Conservation (phyloP, 192 early-diverging fungal genomes). For the Helicostylum pulchrum region DNA sequence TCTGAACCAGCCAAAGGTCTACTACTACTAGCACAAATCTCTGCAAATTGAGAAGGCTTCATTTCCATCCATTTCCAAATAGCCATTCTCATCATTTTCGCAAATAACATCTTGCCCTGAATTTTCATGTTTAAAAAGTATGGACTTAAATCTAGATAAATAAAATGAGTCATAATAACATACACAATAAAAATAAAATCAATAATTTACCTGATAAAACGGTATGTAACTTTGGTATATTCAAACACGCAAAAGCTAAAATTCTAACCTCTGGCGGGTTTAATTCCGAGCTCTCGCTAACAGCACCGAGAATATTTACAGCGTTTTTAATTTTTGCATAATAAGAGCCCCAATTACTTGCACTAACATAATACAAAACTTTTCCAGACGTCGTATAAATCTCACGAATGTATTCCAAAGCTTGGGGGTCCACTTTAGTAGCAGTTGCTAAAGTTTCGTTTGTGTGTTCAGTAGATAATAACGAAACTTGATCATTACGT, state of each 20-base stretch:
- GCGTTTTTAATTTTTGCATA: conserved; percentile 62
- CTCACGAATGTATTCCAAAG: conserved; percentile 53
- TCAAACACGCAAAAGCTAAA: conserved; percentile 14
- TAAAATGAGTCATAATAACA: neutral
- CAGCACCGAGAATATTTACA: conserved; percentile 16
- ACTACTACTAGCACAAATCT: conserved; percentile 58
- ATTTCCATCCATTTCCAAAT: conserved; percentile 93
- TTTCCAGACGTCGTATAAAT: conserved; percentile 76
- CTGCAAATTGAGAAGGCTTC: conserved; percentile 76
- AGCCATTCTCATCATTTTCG: conserved; percentile 68
- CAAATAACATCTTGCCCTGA: conserved; percentile 67
- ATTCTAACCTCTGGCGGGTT: conserved; percentile 17
- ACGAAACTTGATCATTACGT: neutral
- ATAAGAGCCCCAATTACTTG: conserved; percentile 84
- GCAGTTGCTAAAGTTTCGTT: conserved; percentile 4
- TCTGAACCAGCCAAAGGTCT: conserved; percentile 63
- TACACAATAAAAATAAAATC: conserved; percentile 10
- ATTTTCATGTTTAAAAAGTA: conserved; percentile 57
- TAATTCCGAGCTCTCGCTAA: conserved; percentile 13
- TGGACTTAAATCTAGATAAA: conserved; percentile 43
- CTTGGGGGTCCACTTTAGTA: conserved; percentile 2
- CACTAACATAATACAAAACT: conserved; percentile 82
- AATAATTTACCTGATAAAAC: conserved; percentile 53
- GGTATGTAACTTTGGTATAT: conserved; percentile 50
- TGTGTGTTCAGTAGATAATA: conserved; percentile 1